Evolutionary conservation across 2,329 filamentous ascomycete species (phyloP).

Genomic region (Nannizzia gypsea): DNA sequence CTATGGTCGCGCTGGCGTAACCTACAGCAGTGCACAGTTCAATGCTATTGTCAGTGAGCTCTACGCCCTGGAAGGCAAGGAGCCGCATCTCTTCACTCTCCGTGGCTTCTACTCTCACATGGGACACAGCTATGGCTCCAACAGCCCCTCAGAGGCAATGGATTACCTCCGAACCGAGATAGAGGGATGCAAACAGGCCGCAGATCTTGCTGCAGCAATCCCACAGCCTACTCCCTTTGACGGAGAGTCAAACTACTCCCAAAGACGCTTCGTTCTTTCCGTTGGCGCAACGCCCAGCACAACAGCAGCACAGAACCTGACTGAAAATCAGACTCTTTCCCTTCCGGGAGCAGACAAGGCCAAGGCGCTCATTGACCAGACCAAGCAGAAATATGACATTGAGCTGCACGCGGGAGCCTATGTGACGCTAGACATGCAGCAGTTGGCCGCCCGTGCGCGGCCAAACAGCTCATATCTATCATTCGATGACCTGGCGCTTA

Average conservation of each 20-base stretch:
- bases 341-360: constrained; percentile 8
- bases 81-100: constrained; percentile 28
- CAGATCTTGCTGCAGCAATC: constrained; percentile 12
- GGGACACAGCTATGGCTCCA: constrained; percentile 54
- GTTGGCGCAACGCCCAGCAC: constrained; percentile 67
- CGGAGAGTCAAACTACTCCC: constrained; percentile 7
- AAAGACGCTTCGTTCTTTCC: constrained; percentile 42
- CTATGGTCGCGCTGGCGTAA: constrained; percentile 55
- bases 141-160: constrained; percentile 46
- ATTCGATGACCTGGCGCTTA: constrained; percentile 48
- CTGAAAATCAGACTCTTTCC: constrained; percentile 20
- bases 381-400: constrained; percentile 30
- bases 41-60: constrained; percentile 18
- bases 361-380: constrained; percentile 10
- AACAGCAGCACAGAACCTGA: constrained; percentile 51
- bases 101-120: constrained; percentile 61
- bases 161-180: constrained; percentile 50
- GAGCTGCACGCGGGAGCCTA: constrained; percentile 69
- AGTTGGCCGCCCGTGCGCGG: constrained; percentile 57
- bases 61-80: constrained; percentile 15
- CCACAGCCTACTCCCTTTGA: neutral
- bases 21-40: constrained; percentile 33
- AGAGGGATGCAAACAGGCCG: constrained; percentile 28
- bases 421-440: constrained; percentile 62
- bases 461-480: constrained; percentile 21